Base-by-base conservation (phyloP, 2,329 filamentous ascomycete species). In the Remersonia thermophila region DNA sequence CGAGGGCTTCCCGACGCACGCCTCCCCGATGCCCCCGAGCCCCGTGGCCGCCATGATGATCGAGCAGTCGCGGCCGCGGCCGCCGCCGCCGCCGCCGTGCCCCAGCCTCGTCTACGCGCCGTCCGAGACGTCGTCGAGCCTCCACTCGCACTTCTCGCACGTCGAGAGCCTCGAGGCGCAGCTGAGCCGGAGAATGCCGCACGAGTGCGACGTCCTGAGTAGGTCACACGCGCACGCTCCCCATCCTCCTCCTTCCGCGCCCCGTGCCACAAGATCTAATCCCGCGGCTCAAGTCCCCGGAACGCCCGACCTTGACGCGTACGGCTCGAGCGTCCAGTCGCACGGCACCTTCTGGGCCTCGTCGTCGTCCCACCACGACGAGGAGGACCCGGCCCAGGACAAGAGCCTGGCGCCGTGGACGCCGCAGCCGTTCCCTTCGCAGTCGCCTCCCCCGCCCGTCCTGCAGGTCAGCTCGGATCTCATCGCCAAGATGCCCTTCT, bases 401-500 rank as follows among this genome's bases (percentile, higher is more conserved):
- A 54, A 59, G 36, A 52, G 62, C 46, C 59, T 63, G 52, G 64
- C 60, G 50, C 63, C 60, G 50, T 69, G 69, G 63, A 65, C 65
- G 11, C 6, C 27, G 7, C 54, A 56, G 11, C 53, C 62, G 20
- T 59, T 65, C 44, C 66, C 69, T 37, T 55, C 58, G 27, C 64
- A 64, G 28, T 23, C 20, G 20, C 58, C 65, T 41, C 65, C 69
- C 38, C 56, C 58, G 16, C 64, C 64, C 15, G 53, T 65, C n/a
- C 53, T 59, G 45, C 70, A 68, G 53, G 61, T 73, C 63, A 67
- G 66, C 68, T 54, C 71, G 54, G 62, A 80, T 57, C 62, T 83
- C 50, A 77, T 83, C 42, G 75, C 80, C 40, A 81, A 85, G 53
- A 80, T 93, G 64, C 80, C 82, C 46, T 93, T 82, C 59, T 80